Percentiles rank a stretch among this genome's conserved stretches.
These are phyloP conservation scores for Guillardia theta DNA, from an alignment of 78 protist species.

Conservation along the genomic window DNA sequence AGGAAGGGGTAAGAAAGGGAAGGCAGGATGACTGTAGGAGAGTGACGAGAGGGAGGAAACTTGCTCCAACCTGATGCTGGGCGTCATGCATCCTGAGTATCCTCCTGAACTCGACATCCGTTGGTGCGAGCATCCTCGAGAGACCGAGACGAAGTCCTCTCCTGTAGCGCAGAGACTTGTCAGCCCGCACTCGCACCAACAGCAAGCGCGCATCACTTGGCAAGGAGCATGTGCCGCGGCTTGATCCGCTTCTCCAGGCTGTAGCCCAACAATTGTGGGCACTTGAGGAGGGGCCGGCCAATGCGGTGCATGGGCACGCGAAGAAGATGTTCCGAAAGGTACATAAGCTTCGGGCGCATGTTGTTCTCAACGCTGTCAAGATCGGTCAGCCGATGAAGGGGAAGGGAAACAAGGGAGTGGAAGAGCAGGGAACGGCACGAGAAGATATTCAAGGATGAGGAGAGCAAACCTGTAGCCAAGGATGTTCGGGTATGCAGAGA, in stretches of 20 bases:
- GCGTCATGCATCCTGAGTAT: not conserved
- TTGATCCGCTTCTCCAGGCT: constrained; percentile 1
- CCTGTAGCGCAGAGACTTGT: too few relatives aligned
- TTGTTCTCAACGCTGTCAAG: not conserved
- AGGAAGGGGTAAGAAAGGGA: too few relatives aligned
- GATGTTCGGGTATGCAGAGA: not conserved
- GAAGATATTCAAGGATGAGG: not conserved
- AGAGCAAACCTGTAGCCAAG: not conserved
- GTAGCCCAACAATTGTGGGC: constrained; percentile 36
- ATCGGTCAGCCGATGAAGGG: not conserved
- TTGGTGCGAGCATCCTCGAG: not conserved
- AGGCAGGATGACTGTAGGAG: too few relatives aligned
- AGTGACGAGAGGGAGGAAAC: too few relatives aligned
- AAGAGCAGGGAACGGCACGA: not conserved
- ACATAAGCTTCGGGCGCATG: constrained; percentile 28
- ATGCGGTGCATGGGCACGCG: not conserved
- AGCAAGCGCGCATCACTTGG: not conserved
- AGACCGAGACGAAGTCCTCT: not conserved
- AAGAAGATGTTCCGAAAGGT: not conserved
- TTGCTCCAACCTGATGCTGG: not conserved
- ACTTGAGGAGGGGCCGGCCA: not conserved
- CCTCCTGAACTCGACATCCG: not conserved
- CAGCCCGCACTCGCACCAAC: too few relatives aligned
- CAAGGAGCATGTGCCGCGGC: not conserved
- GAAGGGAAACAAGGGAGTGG: not conserved